Percentiles rank a stretch among this genome's conserved stretches.
Evolutionary conservation across 2,329 filamentous ascomycete genomes (phyloP).

Genomic region (Aspergillus ustus): DNA sequence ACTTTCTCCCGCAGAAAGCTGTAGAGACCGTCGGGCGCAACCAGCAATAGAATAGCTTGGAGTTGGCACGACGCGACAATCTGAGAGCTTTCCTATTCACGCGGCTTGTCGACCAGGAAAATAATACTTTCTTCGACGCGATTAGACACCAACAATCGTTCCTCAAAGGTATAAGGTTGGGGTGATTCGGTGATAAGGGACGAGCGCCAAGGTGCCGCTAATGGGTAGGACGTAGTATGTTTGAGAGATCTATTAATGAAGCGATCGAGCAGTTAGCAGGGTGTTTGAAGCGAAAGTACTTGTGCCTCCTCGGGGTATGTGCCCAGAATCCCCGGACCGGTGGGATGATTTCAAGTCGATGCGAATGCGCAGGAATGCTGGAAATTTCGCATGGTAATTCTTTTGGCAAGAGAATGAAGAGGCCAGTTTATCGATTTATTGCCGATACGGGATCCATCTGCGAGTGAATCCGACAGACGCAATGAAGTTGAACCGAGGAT

Average conservation of each 20-base stretch:
- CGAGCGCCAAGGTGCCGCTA: not conserved
- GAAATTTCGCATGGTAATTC: not conserved
- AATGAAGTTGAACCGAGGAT: conserved; percentile 1
- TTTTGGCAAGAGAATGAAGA: not conserved
- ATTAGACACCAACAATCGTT: not conserved
- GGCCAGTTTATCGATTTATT: not conserved
- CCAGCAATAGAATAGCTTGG: not conserved
- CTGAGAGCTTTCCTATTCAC: not conserved
- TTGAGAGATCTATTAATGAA: not conserved
- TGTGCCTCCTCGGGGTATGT: not conserved
- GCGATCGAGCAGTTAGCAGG: conserved; percentile 8
- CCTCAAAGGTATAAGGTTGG: not conserved
- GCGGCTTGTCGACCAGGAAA: not conserved
- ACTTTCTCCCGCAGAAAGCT: conserved; percentile 10
- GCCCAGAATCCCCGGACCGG: not conserved
- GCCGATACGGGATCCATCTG: not conserved
- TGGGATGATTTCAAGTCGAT: conserved; percentile 4
- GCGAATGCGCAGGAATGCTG: not conserved
- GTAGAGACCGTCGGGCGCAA: conserved; percentile 14
- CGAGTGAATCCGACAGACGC: conserved; percentile 5
- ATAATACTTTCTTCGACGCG: not conserved
- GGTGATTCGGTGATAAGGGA: not conserved
- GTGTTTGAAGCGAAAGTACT: conserved; percentile 4
- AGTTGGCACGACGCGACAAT: conserved; percentile 3
- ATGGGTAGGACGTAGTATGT: not conserved